These are phyloP conservation scores for Lachancea fermentati DNA, from an alignment of 805 yeast genomes.

Conservation along the genomic window DNA sequence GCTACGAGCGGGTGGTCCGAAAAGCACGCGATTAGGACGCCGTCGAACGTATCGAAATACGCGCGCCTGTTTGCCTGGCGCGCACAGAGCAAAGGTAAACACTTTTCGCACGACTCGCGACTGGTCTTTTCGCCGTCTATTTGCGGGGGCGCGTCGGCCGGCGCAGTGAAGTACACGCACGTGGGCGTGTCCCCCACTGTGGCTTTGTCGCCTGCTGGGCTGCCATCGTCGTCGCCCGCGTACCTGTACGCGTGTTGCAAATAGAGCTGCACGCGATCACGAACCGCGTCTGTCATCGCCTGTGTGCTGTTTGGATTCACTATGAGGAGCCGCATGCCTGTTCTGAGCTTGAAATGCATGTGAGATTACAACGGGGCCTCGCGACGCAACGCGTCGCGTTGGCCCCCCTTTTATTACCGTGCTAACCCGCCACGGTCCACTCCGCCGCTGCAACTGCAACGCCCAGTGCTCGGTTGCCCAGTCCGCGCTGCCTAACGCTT, in stretches of 20 bases:
- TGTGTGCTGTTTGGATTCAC: constrained; percentile 25
- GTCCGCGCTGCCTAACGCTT: neutral
- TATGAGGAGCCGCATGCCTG: constrained; percentile 13
- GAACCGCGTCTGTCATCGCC: constrained; percentile 20
- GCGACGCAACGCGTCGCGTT: too few relatives aligned
- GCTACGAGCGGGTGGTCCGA: constrained; percentile 26
- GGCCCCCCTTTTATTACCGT: too few relatives aligned
- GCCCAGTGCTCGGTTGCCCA: neutral
- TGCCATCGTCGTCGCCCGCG: too few relatives aligned
- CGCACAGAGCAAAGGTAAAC: constrained; percentile 16
- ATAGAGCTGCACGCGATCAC: constrained; percentile 7
- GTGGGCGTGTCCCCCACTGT: too few relatives aligned
- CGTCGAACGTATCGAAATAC: constrained; percentile 18
- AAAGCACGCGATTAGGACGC: constrained; percentile 23
- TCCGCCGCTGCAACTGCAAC: too few relatives aligned
- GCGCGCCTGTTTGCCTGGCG: constrained; percentile 1
- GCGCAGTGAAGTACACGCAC: constrained; percentile 19
- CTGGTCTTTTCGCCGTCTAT: constrained; percentile 19
- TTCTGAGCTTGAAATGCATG: neutral
- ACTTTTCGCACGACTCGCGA: constrained; percentile 15
- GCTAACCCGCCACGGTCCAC: too few relatives aligned
- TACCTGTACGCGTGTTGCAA: constrained; percentile 3
- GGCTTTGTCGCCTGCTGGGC: neutral
- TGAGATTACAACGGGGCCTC: too few relatives aligned
- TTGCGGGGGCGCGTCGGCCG: constrained; percentile 19